Evolutionary conservation across 1,139 yeast genomes (phyloP), one percentile per base, ranked within the genome.

Genomic region (Wickerhamomyces sp.): DNA sequence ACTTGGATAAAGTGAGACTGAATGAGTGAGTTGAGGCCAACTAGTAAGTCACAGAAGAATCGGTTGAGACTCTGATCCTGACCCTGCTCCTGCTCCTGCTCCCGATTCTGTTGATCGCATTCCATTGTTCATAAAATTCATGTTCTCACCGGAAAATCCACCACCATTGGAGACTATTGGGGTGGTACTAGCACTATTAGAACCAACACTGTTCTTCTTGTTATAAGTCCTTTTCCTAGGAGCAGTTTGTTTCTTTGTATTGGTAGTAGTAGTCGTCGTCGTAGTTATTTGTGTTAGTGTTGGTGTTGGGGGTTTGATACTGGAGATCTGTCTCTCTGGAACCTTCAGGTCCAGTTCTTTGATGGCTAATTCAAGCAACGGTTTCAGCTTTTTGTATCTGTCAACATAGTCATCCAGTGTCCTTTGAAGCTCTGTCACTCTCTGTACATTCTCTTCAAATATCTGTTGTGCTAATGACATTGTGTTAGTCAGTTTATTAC

Each of bases 391-490:
- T 44, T 47, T 57, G 43, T 53, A 58, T 6, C 60, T 47, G 26
- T 52, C 58, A 9, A 58, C 58, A 33, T 57, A 58, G 39, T 55
- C 57, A 8, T 57, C 60, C 7, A 58, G 47, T 4, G 49, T 47
- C 43, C 50, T 55, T 37, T 58, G 59, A 4, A 58, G 41, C 0
- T 36, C 11, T 4, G 45, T 39, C 1, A 51, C 55, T 8, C 50
- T 42, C 34, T 50, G 52, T 10, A 54, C 49, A 11, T 48, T 56
- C 34, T 56, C 59, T 14, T 57, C 60, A 42, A 52, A 57, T 9
- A 58, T 37, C 38, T 51, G 51, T 38, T 52, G 56, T 26, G 60
- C 60, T 51, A 30, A n/a, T 7, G 31, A 35, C 32, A 36, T 14
- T 14, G 18, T 18, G 23, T 15, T 26, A 27, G 43, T 50, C 43